These are phyloP conservation scores for Zostera marina DNA, from an alignment of 116 monocot species.

Conservation along the genomic window DNA sequence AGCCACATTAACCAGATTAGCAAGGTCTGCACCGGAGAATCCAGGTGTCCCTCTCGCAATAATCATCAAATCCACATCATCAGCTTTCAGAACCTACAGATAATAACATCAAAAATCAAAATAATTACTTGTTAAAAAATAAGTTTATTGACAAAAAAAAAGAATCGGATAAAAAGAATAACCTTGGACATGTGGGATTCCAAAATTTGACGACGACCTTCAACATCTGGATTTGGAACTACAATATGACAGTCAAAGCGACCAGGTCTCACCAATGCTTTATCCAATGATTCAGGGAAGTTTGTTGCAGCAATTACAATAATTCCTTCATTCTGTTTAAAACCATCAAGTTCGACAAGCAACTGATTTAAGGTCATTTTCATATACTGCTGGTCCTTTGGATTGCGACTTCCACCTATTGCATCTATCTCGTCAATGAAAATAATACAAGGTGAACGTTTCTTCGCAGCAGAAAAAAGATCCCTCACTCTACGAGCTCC, in stretches of 20 bases:
- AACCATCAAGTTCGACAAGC: conserved; percentile 84
- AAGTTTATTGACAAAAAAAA: background rate
- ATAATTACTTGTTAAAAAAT: background rate
- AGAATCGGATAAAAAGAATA: background rate
- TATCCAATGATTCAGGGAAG: conserved; percentile 87
- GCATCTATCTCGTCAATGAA: conserved; percentile 97
- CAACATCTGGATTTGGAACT: conserved; percentile 89
- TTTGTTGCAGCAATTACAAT: conserved; percentile 92
- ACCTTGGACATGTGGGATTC: conserved; percentile 99
- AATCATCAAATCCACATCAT: conserved; percentile 87
- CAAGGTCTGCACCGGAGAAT: conserved; percentile 97
- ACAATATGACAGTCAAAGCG: conserved; percentile 93
- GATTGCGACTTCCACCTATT: conserved; percentile 88
- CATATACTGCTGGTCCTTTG: conserved; percentile 95
- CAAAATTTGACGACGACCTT: conserved; percentile 74
- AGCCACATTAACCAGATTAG: conserved; percentile 84
- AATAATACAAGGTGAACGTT: conserved; percentile 80
- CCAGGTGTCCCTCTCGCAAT: conserved; percentile 96
- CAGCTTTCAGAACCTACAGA: conserved; percentile 67
- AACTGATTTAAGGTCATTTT: conserved; percentile 91
- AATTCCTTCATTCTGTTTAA: conserved; percentile 92
- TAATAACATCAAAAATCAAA: background rate
- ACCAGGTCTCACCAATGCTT: conserved; percentile 78
- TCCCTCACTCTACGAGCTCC: conserved; percentile 83
- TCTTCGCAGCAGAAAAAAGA: conserved; percentile 77